Percentiles rank a stretch among this genome's conserved stretches.
Conservation (phyloP, 768 basidiomycete species). For the Lyophyllum shimeji region DNA sequence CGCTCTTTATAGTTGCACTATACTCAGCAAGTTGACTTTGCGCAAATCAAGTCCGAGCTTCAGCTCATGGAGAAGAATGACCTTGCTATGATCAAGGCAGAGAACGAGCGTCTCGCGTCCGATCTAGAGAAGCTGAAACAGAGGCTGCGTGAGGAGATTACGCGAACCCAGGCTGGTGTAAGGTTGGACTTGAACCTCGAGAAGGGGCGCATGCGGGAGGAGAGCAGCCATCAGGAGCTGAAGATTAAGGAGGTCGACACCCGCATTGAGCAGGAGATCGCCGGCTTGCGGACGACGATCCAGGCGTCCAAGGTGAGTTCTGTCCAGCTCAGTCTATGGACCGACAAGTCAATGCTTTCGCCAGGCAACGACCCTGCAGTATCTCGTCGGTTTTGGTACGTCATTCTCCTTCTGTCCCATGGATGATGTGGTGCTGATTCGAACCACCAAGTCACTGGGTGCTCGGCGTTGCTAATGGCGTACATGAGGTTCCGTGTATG, state of each 20-base stretch:
- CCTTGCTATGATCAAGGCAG: conserved; percentile 90
- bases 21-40: conserved; percentile 96
- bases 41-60: conserved; percentile 93
- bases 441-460: conserved; percentile 68
- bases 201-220: conserved; percentile 94
- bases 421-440: conserved; percentile 6
- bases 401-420: conserved; percentile 11
- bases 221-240: conserved; percentile 85
- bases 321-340: background rate
- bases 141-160: conserved; percentile 87
- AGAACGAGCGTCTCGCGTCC: conserved; percentile 88
- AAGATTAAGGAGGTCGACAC: conserved; percentile 99
- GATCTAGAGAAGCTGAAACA: conserved; percentile 97
- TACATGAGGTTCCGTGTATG: conserved; percentile 72
- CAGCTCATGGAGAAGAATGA: conserved; percentile 98
- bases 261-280: conserved; percentile 94
- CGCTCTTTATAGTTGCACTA: conserved; percentile 68
- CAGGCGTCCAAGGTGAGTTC: conserved; percentile 76
- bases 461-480: conserved; percentile 84
- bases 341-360: conserved; percentile 1
- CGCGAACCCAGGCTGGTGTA: conserved; percentile 89
- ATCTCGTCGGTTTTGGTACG: conserved; percentile 84
- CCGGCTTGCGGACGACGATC: conserved; percentile 77
- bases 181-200: conserved; percentile 93
- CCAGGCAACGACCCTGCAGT: conserved; percentile 83